These are phyloP conservation scores for Monilinia laxa DNA, from an alignment of 2,329 filamentous ascomycete genomes.

Conservation along the genomic window DNA sequence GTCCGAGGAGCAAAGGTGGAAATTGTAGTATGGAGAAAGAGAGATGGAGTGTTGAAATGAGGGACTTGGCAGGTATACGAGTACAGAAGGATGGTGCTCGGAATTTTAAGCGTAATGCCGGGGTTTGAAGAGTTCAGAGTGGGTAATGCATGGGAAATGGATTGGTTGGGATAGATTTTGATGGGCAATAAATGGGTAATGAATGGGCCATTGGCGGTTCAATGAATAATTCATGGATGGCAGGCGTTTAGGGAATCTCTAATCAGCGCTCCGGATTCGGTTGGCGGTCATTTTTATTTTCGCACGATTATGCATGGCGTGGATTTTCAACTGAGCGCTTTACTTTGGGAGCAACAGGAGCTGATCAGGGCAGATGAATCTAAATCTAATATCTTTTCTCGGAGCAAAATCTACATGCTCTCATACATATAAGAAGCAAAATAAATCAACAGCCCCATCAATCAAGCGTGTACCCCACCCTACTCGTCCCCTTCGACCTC, in stretches of 20 bases:
- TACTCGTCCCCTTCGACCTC: conserved; percentile 61
- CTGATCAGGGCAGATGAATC: not conserved
- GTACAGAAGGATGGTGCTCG: not conserved
- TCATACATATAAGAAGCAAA: not conserved
- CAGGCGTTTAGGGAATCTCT: not conserved
- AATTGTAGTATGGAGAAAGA: too few species aligned
- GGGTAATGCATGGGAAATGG: not conserved
- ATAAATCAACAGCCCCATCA: not conserved
- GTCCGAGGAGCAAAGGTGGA: not conserved
- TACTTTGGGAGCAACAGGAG: not conserved
- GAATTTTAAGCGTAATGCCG: not conserved
- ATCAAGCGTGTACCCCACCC: conserved; percentile 45
- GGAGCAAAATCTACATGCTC: not conserved
- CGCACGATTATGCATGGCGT: not conserved
- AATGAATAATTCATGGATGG: not conserved
- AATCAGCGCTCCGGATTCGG: not conserved
- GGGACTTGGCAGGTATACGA: not conserved
- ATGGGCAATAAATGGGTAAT: too few species aligned
- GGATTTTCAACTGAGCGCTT: not conserved
- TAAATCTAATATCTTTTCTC: not conserved
- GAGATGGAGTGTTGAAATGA: not conserved
- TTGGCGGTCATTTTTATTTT: not conserved
- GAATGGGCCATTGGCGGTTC: too few species aligned
- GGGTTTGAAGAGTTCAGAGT: not conserved
- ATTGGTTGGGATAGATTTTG: not conserved